phyloP scores from a whole-genome alignment of 176 grass and related monocot species.

The Musa schizocarpa region DNA sequence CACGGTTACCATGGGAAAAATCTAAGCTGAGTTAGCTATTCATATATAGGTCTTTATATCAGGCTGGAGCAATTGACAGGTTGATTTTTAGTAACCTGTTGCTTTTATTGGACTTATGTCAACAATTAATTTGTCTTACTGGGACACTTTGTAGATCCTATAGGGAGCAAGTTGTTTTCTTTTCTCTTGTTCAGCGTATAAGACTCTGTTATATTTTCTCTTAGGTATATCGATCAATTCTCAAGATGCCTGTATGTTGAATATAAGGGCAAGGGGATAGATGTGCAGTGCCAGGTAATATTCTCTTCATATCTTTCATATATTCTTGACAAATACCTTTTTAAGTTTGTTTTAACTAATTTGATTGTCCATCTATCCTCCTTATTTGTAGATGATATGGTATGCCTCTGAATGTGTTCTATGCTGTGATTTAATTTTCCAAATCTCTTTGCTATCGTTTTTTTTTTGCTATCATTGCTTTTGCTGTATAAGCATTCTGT shows the following conservation, averaged over 20 bases:
- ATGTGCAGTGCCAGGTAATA: slow-evolving; percentile 51
- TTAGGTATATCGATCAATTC: slow-evolving; percentile 36
- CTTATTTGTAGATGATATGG: too few relatives aligned
- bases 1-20: background rate
- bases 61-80: too few relatives aligned
- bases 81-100: too few relatives aligned
- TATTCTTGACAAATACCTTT: background rate
- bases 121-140: background rate
- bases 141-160: background rate
- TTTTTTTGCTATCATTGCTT: too few relatives aligned
- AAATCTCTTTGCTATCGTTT: background rate
- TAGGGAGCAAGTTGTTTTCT: background rate
- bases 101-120: background rate
- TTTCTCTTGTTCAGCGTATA: background rate
- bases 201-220: background rate
- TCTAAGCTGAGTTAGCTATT: background rate
- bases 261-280: slow-evolving; percentile 44
- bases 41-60: too few relatives aligned
- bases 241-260: slow-evolving; percentile 42
- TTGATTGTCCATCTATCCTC: too few relatives aligned
- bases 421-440: background rate
- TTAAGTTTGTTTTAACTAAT: too few relatives aligned
- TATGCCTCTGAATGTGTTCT: background rate
- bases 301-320: background rate
- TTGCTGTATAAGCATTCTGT: too few relatives aligned